Evolutionary conservation across 2,329 filamentous ascomycete species (phyloP), one percentile per base, ranked within the genome.

Genomic region (Fonsecaea erecta): DNA sequence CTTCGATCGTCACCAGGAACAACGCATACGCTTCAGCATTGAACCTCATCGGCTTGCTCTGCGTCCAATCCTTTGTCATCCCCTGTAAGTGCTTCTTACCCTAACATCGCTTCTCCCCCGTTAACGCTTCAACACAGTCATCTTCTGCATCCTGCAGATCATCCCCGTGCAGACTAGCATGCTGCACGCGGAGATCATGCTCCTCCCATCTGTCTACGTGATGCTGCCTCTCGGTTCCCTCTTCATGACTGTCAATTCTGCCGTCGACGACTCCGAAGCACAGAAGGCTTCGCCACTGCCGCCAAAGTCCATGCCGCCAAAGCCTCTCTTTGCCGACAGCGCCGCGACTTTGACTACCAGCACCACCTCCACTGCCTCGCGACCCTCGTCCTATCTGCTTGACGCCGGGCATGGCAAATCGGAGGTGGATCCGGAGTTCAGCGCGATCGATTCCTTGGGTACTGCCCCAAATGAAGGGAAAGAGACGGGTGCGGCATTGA

Each of bases 171-270:
- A 55, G 30, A 61, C 32, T 28, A 48, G 30, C 9, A 24, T 53
- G 8, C 40, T 63, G n/a, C 58, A 63, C 5, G 64, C 67, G 2
- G 61, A 60, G 24, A 56, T 64, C 55, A 62, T 69, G 46, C 59
- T 69, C 26, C 43, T 69, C 16, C 67, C 67, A 11, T 60, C 67
- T 3, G 64, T 69, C 55, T 69, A 67, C 52, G 30, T 67, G 32
- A 67, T 67, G 30, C 61, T 69, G 5, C 67, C 67, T 12, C 52
- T 69, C 37, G 67, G 64, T 40, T 65, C 67, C 4, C 64, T 69
- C 37, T 69, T 69, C 67, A 65, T 69, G 64, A 69, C 64, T 12
- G 62, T 67, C 60, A 64, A 66, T 34, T 56, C 65, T 6, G 24
- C 28, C 43, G 40, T 26, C 2, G 55, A 21, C 30, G 37, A 32